Evolutionary conservation across 2,329 filamentous ascomycete genomes (phyloP).

Genomic region (Monosporascus ibericus): DNA sequence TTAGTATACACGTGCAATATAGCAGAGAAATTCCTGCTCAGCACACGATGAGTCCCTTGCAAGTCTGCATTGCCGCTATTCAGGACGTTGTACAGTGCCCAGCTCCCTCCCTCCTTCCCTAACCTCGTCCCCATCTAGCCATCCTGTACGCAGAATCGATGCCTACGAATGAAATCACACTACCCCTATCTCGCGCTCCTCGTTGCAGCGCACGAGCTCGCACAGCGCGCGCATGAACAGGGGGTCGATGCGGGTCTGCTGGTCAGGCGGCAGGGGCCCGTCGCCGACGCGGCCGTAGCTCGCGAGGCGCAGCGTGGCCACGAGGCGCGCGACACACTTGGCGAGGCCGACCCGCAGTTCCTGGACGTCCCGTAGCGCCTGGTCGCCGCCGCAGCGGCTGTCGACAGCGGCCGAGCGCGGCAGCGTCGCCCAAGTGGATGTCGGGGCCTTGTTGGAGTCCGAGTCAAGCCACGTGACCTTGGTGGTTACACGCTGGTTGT

Average conservation of each 20-base stretch:
- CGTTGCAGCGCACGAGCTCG: slow-evolving; percentile 35
- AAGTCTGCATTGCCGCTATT: no score
- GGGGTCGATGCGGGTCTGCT: slow-evolving; percentile 18
- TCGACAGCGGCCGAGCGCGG: background rate
- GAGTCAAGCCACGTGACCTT: background rate
- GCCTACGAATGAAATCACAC: no score
- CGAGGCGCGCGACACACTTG: slow-evolving; percentile 44
- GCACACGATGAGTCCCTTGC: no score
- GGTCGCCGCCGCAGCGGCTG: slow-evolving; percentile 5
- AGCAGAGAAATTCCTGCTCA: no score
- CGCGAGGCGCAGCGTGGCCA: slow-evolving; percentile 38
- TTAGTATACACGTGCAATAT: no score
- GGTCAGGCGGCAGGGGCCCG: slow-evolving; percentile 1
- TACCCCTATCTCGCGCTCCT: slow-evolving; percentile 21
- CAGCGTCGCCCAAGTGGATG: background rate
- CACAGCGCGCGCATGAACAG: slow-evolving; percentile 34
- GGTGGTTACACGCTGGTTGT: background rate
- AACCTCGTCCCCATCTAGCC: no score
- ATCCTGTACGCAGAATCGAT: no score
- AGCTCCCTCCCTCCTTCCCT: no score
- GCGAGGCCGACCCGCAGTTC: slow-evolving; percentile 44
- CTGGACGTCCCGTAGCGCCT: slow-evolving; percentile 20
- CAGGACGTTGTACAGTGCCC: no score
- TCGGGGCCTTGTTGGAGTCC: slow-evolving; percentile 4
- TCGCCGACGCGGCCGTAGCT: slow-evolving; percentile 4